Evolutionary conservation across 2,329 filamentous ascomycete species (phyloP), one percentile per base, ranked within the genome.

Genomic region (Colletotrichum sojae): DNA sequence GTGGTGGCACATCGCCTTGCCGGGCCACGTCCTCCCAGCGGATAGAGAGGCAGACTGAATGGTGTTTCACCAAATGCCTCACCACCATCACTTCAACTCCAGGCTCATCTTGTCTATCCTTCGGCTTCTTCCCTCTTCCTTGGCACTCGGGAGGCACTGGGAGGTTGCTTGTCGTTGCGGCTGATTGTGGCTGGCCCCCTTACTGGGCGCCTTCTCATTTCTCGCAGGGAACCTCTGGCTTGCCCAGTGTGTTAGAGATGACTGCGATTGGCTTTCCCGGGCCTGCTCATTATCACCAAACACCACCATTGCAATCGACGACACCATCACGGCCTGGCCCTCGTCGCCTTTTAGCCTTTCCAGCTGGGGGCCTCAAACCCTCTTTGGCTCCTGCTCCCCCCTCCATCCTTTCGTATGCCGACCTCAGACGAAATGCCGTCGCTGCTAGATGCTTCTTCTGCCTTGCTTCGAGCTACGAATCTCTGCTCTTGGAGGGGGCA

Each of bases 171-270:
- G 45, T n/a, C 45, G 53, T 9, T n/a, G 18, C 5, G 51, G 27
- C 40, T 56, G 40, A 31, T 13, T 12, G 4, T 27, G 18, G 43
- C 52, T 40, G 39, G 25, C n/a, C 22, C 46, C 39, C 27, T 10
- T 22, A 63, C 40, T 63, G 52, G 52, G 22, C 40, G 51, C 52
- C 40, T 36, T 25, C 60, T 63, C 60, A 49, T 52, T 52, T 64
- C 36, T 58, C 20, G 18, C 54, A 54, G 60, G 48, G 39, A 46
- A 13, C 16, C 48, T 60, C 48, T 31, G 51, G 56, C 40, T 43
- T 49, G 52, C 39, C 45, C 52, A 10, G 22, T 45, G n/a, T 36
- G 31, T 46, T 4, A 16, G 9, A 40, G 60, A 63, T 63, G 51
- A 16, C 25, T 45, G n/a, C 59, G 49, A 62, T 62, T 57, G 52